Evolutionary conservation across 1,284 basidiomycete genomes (phyloP), one percentile per base, ranked within the genome.

Genomic region (Pseudomicrostroma phylloplanum): DNA sequence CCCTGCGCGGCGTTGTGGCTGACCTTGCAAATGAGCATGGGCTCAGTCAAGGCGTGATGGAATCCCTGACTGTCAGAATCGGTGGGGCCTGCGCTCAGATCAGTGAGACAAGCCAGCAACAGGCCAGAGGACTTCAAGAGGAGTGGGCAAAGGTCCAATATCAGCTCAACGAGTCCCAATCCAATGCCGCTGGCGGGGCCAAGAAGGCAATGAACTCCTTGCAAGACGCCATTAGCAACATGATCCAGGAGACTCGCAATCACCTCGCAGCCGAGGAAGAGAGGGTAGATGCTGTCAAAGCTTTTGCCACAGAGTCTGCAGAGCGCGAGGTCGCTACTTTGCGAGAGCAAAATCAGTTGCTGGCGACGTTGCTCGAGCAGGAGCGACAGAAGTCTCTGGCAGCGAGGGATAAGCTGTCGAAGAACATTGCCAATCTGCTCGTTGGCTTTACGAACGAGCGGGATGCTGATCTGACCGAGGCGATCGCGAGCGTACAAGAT

Each of bases 371-470:
- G 64, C 80, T 93, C 2, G 84, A 86, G 65, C 80, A 84, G 4
- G 89, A 93, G 79, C 85, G 84, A 73, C 74, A 80, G 6, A 88
- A 86, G 66, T 84, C 86, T 0, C 84, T 86, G 30, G 84, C 83
- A 57, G 84, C 88, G 1, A 88, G 87, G 67, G 86, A 87, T 43
- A 87, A 89, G 55, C 80, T 94, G 6, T 80, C 91, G 48, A 83
- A 87, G 55, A 86, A 86, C 42, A 83, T 94, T 61, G 87, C 88
- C 0, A 82, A 82, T 6, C 81, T 92, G 65, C 81, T 94, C 1
- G 84, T 84, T 21, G 86, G 86, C 19, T 92, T 88, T 77, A 84
- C 87, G 12, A 81, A 84, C 26, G 83, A 87, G 55, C 85, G 89
- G 40, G 88, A 92, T 71, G 82, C 83, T 19, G 85, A 85, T n/a